phyloP scores from a whole-genome alignment of 116 monocot species.

The Zostera marina region DNA sequence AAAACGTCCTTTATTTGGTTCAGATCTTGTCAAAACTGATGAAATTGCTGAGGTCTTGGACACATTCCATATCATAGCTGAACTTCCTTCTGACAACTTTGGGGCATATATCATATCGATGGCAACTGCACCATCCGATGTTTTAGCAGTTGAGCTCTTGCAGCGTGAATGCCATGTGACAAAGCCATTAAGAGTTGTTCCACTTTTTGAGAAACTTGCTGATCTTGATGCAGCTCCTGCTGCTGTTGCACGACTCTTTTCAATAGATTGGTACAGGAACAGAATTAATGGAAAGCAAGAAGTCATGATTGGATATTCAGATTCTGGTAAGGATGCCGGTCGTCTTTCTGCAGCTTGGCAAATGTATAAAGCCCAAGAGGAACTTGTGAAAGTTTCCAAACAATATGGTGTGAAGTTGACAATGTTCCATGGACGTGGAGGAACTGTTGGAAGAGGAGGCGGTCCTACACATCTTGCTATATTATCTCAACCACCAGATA shows the following conservation, averaged over 20 bases:
- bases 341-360: constrained; percentile 95
- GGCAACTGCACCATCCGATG: constrained; percentile 88
- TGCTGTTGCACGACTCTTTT: constrained; percentile 80
- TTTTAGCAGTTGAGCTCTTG: constrained; percentile 87
- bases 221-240: constrained; percentile 95
- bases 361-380: constrained; percentile 94
- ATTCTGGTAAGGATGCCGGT: constrained; percentile 98
- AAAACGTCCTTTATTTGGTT: constrained; percentile 89
- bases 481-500: constrained; percentile 90
- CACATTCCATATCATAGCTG: constrained; percentile 77
- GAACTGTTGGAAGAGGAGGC: constrained; percentile 93
- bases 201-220: constrained; percentile 90
- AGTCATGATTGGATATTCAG: constrained; percentile 98
- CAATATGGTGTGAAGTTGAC: constrained; percentile 77
- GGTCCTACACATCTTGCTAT: constrained; percentile 99
- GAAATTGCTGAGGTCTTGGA: constrained; percentile 92
- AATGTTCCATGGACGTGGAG: constrained; percentile 95
- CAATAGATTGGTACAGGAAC: constrained; percentile 82
- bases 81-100: constrained; percentile 87
- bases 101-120: constrained; percentile 97
- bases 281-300: constrained; percentile 94
- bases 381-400: constrained; percentile 79
- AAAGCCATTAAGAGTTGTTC: constrained; percentile 80
- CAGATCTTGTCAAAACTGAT: constrained; percentile 80
- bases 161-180: constrained; percentile 80